Conservation (phyloP, 225 moss, liverwort and hornwort genomes). For the Polytrichum commune region DNA sequence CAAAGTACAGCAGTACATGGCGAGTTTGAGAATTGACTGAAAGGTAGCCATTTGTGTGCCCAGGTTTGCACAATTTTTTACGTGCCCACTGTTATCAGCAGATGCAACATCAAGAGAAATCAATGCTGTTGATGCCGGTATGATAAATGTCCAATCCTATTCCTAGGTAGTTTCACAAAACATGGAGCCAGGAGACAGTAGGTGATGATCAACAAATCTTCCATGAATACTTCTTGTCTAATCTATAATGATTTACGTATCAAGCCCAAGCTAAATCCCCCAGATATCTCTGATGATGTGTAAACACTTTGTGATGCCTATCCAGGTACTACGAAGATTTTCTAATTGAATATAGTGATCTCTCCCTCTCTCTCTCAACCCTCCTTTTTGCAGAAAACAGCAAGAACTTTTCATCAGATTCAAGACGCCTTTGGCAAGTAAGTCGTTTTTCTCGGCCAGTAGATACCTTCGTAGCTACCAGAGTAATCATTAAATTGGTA, state of each 20-base stretch:
- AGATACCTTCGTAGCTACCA: too few species aligned
- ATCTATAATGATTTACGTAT: too few species aligned
- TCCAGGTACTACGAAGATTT: neutral
- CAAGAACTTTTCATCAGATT: slow-evolving; percentile 62
- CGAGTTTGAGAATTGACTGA: neutral
- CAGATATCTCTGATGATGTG: too few species aligned
- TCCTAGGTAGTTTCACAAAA: too few species aligned
- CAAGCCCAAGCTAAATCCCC: too few species aligned
- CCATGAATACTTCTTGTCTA: too few species aligned
- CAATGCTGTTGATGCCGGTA: slow-evolving; percentile 71
- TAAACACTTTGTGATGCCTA: too few species aligned
- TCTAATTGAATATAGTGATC: neutral
- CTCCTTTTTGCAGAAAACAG: slow-evolving; percentile 55
- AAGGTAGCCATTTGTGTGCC: neutral
- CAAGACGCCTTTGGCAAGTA: slow-evolving; percentile 69
- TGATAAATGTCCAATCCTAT: too few species aligned
- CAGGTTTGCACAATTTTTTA: slow-evolving; percentile 81
- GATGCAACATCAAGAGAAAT: slow-evolving; percentile 81
- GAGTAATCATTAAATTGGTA: too few species aligned
- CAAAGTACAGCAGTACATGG: neutral
- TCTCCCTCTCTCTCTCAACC: neutral
- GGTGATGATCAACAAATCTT: too few species aligned
- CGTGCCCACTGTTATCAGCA: slow-evolving; percentile 66
- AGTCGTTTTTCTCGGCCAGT: neutral
- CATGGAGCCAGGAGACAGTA: too few species aligned